A percentile compares a stretch with the other conserved stretches of the same genome.
phyloP scores from a whole-genome alignment of 1,284 basidiomycete species.

The Xerocomus minutiporus region DNA sequence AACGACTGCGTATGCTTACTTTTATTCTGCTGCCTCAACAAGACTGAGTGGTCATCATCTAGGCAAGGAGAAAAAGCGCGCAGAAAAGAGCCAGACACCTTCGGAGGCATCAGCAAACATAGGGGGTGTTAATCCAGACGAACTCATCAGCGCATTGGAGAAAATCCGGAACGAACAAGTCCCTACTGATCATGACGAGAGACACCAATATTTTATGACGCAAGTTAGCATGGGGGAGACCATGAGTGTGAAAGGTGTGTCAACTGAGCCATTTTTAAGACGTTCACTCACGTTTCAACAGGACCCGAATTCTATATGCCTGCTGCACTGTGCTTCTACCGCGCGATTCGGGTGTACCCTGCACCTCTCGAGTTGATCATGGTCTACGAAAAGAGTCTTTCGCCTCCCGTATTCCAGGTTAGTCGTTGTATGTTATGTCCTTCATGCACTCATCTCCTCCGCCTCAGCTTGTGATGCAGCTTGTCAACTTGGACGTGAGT shows the following conservation, averaged over 20 bases:
- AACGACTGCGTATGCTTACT: conserved; percentile 72
- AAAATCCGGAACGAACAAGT: conserved; percentile 60
- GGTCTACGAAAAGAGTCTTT: conserved; percentile 92
- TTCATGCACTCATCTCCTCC: conserved; percentile 1
- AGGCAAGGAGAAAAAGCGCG: conserved; percentile 91
- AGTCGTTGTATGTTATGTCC: conserved; percentile 14
- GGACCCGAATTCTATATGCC: conserved; percentile 74
- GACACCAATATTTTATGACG: conserved; percentile 87
- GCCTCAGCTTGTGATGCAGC: conserved; percentile 74
- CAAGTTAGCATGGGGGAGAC: conserved; percentile 88
- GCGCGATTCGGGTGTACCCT: conserved; percentile 92
- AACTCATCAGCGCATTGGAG: conserved; percentile 58
- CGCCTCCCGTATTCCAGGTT: conserved; percentile 81
- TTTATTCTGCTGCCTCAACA: conserved; percentile 7
- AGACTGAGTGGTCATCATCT: conserved; percentile 10
- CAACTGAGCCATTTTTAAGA: neutral
- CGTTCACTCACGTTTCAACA: conserved; percentile 31
- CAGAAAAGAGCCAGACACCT: conserved; percentile 72
- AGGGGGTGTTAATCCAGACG: conserved; percentile 42
- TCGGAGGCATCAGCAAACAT: conserved; percentile 40
- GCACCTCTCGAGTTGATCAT: conserved; percentile 86
- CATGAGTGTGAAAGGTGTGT: conserved; percentile 71
- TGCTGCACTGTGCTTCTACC: conserved; percentile 89
- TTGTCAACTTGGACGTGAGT: conserved; percentile 89
- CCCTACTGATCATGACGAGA: conserved; percentile 67